Evolutionary conservation across 2,329 filamentous ascomycete genomes (phyloP).

Genomic region (Ascochyta koolunga): DNA sequence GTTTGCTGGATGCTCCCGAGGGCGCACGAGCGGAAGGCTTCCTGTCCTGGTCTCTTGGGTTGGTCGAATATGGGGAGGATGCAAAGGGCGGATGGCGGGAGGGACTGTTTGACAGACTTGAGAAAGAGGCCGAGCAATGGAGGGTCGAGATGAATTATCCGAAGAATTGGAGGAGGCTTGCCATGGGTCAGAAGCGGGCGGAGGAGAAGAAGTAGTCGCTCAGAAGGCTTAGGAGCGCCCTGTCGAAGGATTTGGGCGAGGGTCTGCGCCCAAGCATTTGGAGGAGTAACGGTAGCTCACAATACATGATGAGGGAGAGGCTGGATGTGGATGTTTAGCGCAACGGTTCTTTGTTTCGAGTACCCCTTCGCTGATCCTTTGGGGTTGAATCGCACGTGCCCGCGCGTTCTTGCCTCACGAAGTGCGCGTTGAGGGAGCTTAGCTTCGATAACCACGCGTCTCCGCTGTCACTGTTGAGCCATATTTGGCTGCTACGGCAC

Average conservation of each 20-base stretch:
- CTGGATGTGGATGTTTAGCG: background rate
- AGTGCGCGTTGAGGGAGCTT: background rate
- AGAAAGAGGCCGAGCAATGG: constrained; percentile 47
- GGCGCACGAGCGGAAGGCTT: constrained; percentile 56
- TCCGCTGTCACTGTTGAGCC: no score
- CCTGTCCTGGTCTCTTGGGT: constrained; percentile 52
- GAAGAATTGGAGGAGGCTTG: constrained; percentile 41
- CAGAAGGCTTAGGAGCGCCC: background rate
- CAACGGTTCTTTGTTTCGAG: background rate
- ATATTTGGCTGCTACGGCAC: background rate
- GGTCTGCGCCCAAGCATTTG: no score
- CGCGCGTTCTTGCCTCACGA: background rate
- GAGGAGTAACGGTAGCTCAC: no score
- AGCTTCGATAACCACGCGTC: no score
- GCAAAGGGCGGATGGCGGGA: constrained; percentile 52
- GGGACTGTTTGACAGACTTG: constrained; percentile 36
- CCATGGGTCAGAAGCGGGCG: background rate
- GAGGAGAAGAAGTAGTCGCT: background rate
- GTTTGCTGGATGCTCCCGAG: constrained; percentile 52
- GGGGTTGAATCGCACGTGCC: constrained; percentile 1
- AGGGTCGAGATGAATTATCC: constrained; percentile 42
- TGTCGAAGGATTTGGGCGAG: background rate
- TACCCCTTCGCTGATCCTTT: background rate
- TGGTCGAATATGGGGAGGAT: constrained; percentile 36
- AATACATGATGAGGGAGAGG: background rate